These are phyloP conservation scores for Delitschia confertaspora DNA, from an alignment of 495 filamentous ascomycete species.

Conservation along the genomic window DNA sequence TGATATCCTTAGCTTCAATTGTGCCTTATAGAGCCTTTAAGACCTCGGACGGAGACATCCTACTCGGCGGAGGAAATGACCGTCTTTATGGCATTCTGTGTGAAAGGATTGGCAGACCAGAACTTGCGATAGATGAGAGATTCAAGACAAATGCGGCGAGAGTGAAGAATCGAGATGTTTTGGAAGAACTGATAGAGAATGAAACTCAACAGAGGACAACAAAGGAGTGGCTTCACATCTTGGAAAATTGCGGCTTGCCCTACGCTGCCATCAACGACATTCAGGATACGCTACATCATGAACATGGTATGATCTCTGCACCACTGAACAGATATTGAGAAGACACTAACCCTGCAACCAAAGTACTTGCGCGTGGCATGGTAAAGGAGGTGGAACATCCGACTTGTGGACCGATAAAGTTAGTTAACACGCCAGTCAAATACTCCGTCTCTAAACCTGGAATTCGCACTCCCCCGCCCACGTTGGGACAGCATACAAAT, in stretches of 20 bases:
- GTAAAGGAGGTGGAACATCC: slow-evolving; percentile 78
- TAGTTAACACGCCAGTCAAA: slow-evolving; percentile 94
- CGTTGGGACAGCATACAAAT: slow-evolving; percentile 84
- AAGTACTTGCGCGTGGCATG: slow-evolving; percentile 77
- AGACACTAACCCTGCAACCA: slow-evolving; percentile 10
- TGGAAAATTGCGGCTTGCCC: slow-evolving; percentile 86
- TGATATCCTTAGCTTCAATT: slow-evolving; percentile 62
- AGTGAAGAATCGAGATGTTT: slow-evolving; percentile 64
- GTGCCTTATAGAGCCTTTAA: slow-evolving; percentile 90
- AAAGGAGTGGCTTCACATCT: slow-evolving; percentile 71
- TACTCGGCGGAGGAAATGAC: slow-evolving; percentile 93
- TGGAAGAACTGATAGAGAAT: slow-evolving; percentile 68
- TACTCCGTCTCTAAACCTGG: slow-evolving; percentile 74
- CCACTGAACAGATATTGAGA: background rate
- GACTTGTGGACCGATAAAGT: slow-evolving; percentile 71
- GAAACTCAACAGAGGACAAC: slow-evolving; percentile 73
- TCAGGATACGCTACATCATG: slow-evolving; percentile 69
- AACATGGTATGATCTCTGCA: slow-evolving; percentile 48
- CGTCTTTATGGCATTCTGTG: slow-evolving; percentile 80
- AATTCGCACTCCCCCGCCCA: slow-evolving; percentile 73
- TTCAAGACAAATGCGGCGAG: slow-evolving; percentile 75
- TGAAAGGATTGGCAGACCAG: slow-evolving; percentile 62
- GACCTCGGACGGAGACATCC: slow-evolving; percentile 83
- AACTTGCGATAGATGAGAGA: slow-evolving; percentile 68
- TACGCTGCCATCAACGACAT: slow-evolving; percentile 95